Conservation (phyloP, 2,329 filamentous ascomycete species). For the Ophiostoma ips region DNA sequence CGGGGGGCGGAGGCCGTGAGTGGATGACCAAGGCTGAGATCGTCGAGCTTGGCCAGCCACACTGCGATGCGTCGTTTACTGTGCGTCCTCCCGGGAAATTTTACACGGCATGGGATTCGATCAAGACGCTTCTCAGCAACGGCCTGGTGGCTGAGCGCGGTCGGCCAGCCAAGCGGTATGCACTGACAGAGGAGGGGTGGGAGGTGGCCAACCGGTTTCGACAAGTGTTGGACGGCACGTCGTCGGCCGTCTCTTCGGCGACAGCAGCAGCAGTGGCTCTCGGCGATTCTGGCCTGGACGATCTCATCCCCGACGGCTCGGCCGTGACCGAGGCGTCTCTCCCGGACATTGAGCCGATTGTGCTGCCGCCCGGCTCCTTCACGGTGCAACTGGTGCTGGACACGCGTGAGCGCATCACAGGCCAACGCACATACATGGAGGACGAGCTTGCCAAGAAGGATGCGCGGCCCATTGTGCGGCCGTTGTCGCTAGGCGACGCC, state of each 20-base stretch:
- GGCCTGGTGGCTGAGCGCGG: slow-evolving; percentile 61
- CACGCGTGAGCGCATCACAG: slow-evolving; percentile 57
- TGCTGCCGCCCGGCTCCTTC: slow-evolving; percentile 50
- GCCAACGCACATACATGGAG: slow-evolving; percentile 64
- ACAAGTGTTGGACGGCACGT: slow-evolving; percentile 21
- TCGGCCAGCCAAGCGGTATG: slow-evolving; percentile 52
- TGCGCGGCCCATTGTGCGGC: slow-evolving; percentile 50
- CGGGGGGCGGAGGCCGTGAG: slow-evolving; percentile 26
- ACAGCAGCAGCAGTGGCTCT: neutral
- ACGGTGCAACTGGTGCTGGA: slow-evolving; percentile 58
- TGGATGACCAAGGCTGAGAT: slow-evolving; percentile 55
- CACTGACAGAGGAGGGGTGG: slow-evolving; percentile 65
- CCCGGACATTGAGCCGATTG: slow-evolving; percentile 43
- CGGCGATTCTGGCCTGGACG: neutral
- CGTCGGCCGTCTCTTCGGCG: neutral
- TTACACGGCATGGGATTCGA: slow-evolving; percentile 73
- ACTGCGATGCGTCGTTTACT: slow-evolving; percentile 62
- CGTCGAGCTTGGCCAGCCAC: slow-evolving; percentile 53
- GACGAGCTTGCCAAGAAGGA: slow-evolving; percentile 55
- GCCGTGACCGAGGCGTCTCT: slow-evolving; percentile 17
- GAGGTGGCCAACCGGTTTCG: slow-evolving; percentile 55
- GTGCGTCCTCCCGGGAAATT: slow-evolving; percentile 52
- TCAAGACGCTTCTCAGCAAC: slow-evolving; percentile 61
- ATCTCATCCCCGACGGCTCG: slow-evolving; percentile 7
- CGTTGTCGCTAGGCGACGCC: slow-evolving; percentile 59